These are phyloP conservation scores for Eucalyptus virginea DNA, from an alignment of 345 rosid species.

Conservation along the genomic window DNA sequence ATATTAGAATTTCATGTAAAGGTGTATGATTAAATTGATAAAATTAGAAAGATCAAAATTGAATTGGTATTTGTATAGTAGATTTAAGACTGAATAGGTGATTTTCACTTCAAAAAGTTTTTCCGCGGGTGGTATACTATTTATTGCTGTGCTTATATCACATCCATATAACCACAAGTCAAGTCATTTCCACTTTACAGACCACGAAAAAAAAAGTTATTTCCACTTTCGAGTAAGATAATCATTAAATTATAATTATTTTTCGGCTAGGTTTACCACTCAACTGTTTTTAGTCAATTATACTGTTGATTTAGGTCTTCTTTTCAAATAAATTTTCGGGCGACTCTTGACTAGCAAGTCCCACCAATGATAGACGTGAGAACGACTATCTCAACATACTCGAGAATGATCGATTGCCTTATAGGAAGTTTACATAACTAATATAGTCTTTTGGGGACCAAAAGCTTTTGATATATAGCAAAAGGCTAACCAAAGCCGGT, in stretches of 20 bases:
- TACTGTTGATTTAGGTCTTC: neutral
- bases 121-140: neutral
- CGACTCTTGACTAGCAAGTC: neutral
- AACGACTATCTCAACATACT: neutral
- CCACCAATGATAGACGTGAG: neutral
- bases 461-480: neutral
- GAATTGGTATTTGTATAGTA: neutral
- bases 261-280: neutral
- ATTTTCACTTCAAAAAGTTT: neutral
- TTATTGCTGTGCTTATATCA: neutral
- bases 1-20: neutral
- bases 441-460: neutral
- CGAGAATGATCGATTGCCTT: neutral
- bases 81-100: fast-evolving
- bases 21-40: fast-evolving
- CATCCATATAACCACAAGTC: neutral
- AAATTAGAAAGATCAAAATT: neutral
- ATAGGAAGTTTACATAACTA: neutral
- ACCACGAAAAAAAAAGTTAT: neutral
- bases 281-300: neutral
- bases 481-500: neutral
- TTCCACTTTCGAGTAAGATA: neutral
- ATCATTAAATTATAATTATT: neutral
- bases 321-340: neutral
- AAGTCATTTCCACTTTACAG: neutral